A percentile compares a stretch with the other conserved stretches of the same genome.
Evolutionary conservation across 305 asterid species (phyloP).

Genomic region (Ajuga reptans): DNA sequence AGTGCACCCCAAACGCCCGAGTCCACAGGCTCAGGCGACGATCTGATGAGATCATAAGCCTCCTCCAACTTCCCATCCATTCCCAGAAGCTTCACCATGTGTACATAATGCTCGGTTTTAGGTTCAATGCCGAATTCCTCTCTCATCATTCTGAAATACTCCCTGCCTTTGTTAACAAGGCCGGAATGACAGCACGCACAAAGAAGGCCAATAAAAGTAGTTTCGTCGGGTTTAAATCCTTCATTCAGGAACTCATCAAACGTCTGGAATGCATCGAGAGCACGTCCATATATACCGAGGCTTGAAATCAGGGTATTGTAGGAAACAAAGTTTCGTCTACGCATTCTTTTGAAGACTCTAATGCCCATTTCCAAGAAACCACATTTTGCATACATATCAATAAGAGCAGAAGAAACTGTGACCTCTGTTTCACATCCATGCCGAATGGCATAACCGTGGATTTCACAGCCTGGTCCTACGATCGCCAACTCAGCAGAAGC

Average conservation of each 20-base stretch:
- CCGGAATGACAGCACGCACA: constrained; percentile 82
- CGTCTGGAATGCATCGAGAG: constrained; percentile 40
- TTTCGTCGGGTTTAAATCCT: constrained; percentile 54
- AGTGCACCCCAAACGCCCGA: constrained; percentile 72
- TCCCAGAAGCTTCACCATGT: constrained; percentile 85
- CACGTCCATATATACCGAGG: constrained; percentile 61
- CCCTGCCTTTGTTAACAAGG: constrained; percentile 45
- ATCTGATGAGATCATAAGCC: constrained; percentile 49
- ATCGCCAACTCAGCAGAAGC: constrained; percentile 45
- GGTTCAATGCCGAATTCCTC: constrained; percentile 39
- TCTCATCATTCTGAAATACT: constrained; percentile 46
- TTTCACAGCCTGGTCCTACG: constrained; percentile 52
- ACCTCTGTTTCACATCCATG: constrained; percentile 30
- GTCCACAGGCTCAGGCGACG: constrained; percentile 39
- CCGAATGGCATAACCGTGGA: constrained; percentile 60
- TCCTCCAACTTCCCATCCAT: constrained; percentile 56
- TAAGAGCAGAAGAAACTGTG: constrained; percentile 60
- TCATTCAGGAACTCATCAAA: constrained; percentile 39
- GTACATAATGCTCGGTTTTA: constrained; percentile 55
- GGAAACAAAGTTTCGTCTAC: constrained; percentile 39
- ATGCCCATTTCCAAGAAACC: constrained; percentile 61
- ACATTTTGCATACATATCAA: constrained; percentile 82
- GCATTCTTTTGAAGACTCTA: constrained; percentile 43
- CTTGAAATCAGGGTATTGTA: constrained; percentile 52
- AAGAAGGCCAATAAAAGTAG: constrained; percentile 61